Evolutionary conservation across 2,329 filamentous ascomycete genomes (phyloP).

Genomic region (Arthrinium puccinioides): DNA sequence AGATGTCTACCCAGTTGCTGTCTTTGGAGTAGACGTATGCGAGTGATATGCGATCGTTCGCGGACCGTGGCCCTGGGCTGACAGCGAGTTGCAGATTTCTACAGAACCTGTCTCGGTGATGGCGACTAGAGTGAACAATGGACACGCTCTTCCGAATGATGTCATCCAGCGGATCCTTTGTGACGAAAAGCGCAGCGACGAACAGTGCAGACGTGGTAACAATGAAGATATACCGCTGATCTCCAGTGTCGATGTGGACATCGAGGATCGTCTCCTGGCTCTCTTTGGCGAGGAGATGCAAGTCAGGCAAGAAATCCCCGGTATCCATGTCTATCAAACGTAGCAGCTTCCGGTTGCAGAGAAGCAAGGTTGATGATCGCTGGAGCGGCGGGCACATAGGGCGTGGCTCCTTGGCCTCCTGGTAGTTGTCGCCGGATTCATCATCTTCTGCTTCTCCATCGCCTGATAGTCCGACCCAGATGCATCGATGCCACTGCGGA

Average conservation of each 20-base stretch:
- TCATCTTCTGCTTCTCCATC: slow-evolving; percentile 12
- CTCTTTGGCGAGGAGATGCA: slow-evolving; percentile 13
- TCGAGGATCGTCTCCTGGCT: slow-evolving; percentile 18
- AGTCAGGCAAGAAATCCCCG: slow-evolving; percentile 16
- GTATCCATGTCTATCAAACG: slow-evolving; percentile 18
- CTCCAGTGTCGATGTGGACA: slow-evolving; percentile 15
- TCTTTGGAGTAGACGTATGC: slow-evolving; percentile 17
- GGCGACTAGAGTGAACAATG: slow-evolving; percentile 35
- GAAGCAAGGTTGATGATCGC: slow-evolving; percentile 51
- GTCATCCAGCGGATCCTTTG: slow-evolving; percentile 10
- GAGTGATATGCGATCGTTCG: slow-evolving; percentile 10
- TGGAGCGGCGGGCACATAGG: slow-evolving; percentile 26
- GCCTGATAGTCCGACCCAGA: slow-evolving; percentile 29
- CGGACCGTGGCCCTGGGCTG: slow-evolving; percentile 14
- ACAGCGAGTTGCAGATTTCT: slow-evolving; percentile 31
- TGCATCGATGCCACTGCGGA: slow-evolving; percentile 32
- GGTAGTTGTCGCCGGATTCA: slow-evolving; percentile 27
- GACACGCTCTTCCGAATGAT: slow-evolving; percentile 13
- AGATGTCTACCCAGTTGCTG: slow-evolving; percentile 18
- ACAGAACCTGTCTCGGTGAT: slow-evolving; percentile 32
- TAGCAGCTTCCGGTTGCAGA: slow-evolving; percentile 20
- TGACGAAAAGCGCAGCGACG: slow-evolving; percentile 15
- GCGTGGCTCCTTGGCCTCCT: slow-evolving; percentile 11
- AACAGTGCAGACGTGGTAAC: slow-evolving; percentile 21
- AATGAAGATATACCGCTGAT: slow-evolving; percentile 21